Base-by-base conservation (phyloP, 1,284 basidiomycete genomes). In the Athelia psychrophila region DNA sequence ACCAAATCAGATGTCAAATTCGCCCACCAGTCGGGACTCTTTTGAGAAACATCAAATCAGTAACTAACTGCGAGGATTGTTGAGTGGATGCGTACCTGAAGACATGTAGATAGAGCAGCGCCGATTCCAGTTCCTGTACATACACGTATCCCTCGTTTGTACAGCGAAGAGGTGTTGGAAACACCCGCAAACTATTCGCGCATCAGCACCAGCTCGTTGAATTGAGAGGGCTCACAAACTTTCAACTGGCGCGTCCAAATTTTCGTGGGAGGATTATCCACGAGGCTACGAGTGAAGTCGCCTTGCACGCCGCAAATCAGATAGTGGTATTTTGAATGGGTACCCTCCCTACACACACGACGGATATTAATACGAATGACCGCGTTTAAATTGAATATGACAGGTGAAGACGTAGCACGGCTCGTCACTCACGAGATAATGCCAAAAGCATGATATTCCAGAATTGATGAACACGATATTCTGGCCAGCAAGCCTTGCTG, bases 81-180 rank as follows among this genome's bases (percentile, higher is more conserved):
- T n/a, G n/a, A n/a, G n/a, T n/a, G n/a, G n/a, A n/a, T n/a, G n/a
- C n/a, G n/a, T n/a, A n/a, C n/a, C n/a, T 89, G 86, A 36, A 88
- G 72, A 58, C 84, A 88, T 18, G 86, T 90, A 18, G 87, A 83
- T 30, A 89, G 76, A 2, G 85, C 86, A 35, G 87, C 85, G 30
- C 87, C 88, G 50, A 90, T 80, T 54, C 87, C 88, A 12, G 88
- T 88, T 47, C 87, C 87, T 1, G 87, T 90, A 66, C 87, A 90
- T 54, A 90, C 79, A 59, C 86, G 84, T 56, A 90, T 80, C 20
- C 87, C 88, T 56, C 87, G 81, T 54, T 75, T 86, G 68, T 91
- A 91, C 13, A 91, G 61, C 1, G 73, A 79, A 5, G 87, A 89
- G 1, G 87, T 88, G 63, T 91, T 86, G 19, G 88, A 88, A 40